Evolutionary conservation across 2,329 filamentous ascomycete genomes (phyloP).

Genomic region (Colletotrichum godetiae): DNA sequence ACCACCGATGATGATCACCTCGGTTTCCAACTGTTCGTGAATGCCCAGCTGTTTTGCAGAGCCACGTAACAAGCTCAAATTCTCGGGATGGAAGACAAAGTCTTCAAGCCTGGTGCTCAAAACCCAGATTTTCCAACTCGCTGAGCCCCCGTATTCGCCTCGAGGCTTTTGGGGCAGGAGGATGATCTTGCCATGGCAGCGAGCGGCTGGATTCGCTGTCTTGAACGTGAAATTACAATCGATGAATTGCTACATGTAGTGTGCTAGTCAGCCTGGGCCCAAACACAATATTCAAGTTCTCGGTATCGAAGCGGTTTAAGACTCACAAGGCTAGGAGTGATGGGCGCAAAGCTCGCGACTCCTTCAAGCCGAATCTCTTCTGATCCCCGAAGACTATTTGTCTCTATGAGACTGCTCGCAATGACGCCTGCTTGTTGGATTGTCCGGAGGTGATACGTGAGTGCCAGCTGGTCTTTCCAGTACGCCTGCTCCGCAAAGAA

Average conservation of each 20-base stretch:
- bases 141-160: neutral
- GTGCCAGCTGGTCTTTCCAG: conserved; percentile 27
- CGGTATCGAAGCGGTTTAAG: too few species aligned
- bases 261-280: neutral
- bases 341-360: conserved; percentile 13
- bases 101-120: conserved; percentile 44
- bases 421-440: neutral
- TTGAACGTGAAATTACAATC: conserved; percentile 42
- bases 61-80: conserved; percentile 38
- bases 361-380: conserved; percentile 9
- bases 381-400: neutral
- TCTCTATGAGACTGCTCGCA: neutral
- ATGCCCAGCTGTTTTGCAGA: conserved; percentile 37
- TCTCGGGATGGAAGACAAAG: conserved; percentile 42
- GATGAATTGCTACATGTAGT: conserved; percentile 7
- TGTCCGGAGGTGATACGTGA: conserved; percentile 27
- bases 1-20: conserved; percentile 48
- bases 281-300: too few species aligned
- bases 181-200: conserved; percentile 44
- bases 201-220: conserved; percentile 43
- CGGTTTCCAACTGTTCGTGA: conserved; percentile 40
- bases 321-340: conserved; percentile 1
- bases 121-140: conserved; percentile 48
- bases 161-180: conserved; percentile 41
- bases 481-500: conserved; percentile 7